Percentiles rank a stretch among this genome's conserved stretches.
These are phyloP conservation scores for Butyriboletus appendiculatus DNA, from an alignment of 1,284 basidiomycete genomes.

Conservation along the genomic window DNA sequence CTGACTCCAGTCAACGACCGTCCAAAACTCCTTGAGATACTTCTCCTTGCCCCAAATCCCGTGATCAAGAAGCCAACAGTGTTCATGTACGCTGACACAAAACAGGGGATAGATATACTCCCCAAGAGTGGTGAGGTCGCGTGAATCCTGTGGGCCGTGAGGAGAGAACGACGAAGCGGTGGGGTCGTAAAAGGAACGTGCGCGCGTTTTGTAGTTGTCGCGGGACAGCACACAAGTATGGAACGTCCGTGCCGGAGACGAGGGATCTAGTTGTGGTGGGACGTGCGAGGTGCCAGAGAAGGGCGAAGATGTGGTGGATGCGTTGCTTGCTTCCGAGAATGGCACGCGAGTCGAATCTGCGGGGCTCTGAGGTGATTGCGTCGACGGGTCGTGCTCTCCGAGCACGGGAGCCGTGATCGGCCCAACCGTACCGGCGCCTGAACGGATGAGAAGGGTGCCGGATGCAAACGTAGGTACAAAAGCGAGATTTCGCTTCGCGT, in stretches of 20 bases:
- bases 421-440: slow-evolving; percentile 39
- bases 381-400: slow-evolving; percentile 16
- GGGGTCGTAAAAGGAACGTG: slow-evolving; percentile 31
- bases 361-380: background rate
- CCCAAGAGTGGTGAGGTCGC: slow-evolving; percentile 40
- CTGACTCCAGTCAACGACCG: slow-evolving; percentile 83
- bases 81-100: slow-evolving; percentile 87
- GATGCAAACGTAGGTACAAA: slow-evolving; percentile 87
- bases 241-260: slow-evolving; percentile 25
- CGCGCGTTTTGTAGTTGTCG: slow-evolving; percentile 11
- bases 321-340: background rate
- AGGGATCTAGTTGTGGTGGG: slow-evolving; percentile 15
- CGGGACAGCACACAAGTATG: slow-evolving; percentile 22
- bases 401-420: slow-evolving; percentile 37
- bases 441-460: slow-evolving; percentile 85
- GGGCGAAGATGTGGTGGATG: slow-evolving; percentile 15
- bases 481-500: slow-evolving; percentile 63
- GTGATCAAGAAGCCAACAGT: slow-evolving; percentile 90
- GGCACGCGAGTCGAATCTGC: background rate
- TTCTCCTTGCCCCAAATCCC: slow-evolving; percentile 94
- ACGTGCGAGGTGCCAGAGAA: slow-evolving; percentile 16
- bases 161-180: slow-evolving; percentile 27
- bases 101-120: slow-evolving; percentile 76
- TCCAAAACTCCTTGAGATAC: slow-evolving; percentile 91
- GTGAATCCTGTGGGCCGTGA: slow-evolving; percentile 32